Evolutionary conservation across 2,329 filamentous ascomycete genomes (phyloP), one percentile per base, ranked within the genome.

Genomic region (Diaporthe sp.): DNA sequence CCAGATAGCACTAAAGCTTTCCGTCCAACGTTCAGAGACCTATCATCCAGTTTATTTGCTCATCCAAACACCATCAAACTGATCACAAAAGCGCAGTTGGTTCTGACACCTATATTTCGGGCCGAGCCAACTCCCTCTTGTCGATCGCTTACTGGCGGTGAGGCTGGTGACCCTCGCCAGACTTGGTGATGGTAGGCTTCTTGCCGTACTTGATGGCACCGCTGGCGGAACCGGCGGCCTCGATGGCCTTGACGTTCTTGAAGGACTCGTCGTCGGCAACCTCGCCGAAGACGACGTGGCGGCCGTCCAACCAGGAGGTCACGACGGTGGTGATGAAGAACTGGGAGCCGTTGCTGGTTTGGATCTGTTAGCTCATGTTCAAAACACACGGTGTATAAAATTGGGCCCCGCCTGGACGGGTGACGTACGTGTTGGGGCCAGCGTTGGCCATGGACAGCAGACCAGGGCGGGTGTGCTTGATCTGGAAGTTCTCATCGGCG

Each of bases 261-360:
- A 91, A 79, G 75, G 86, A 88, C 60, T 84, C 79, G 1, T 84
- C 76, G 78, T 89, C 88, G 75, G 87, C 87, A 62, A 96, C 93
- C 87, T 94, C 89, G 84, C 94, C 95, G 87, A 96, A 96, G 84
- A 95, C 94, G 85, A 95, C 94, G 90, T 97, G 94, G 85, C 93
- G 93, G 83, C 91, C 91, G 84, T 97, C 90, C 80, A 97, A 90
- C 90, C 98, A 98, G 74, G 93, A 92, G 77, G 97, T 98, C 76
- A 92, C 90, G 70, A 98, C 95, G 74, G 96, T 98, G 82, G 96
- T 98, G 84, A 98, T 88, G 90, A 98, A 98, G 91, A 98, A 98
- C 87, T 98, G 96, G 71, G 95, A 98, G 82, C 97, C 97, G 88
- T 99, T 99, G 85, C 97, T 98, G 78, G 42, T 49, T 86, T 15